Conservation (phyloP, 352 stramenopile species). For the Phytophthora sojae region DNA sequence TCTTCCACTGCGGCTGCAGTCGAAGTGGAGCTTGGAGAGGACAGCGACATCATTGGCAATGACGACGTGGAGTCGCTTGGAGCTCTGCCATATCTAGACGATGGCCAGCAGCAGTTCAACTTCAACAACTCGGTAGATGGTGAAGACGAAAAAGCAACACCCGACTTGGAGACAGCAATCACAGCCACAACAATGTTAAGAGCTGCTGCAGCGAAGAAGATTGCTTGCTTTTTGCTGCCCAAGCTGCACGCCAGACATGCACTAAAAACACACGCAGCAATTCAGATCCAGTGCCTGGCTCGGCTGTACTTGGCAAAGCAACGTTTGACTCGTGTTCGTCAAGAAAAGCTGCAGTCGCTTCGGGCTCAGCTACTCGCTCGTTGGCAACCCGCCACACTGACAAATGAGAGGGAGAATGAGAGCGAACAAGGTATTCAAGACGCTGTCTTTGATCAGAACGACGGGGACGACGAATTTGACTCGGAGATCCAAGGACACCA, state of each 20-base stretch:
- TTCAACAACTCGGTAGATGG: background rate
- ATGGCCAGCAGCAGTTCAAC: background rate
- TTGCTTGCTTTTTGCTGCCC: slow-evolving; percentile 17
- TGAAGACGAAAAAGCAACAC: background rate
- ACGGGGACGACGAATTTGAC: slow-evolving; percentile 23
- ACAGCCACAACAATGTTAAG: background rate
- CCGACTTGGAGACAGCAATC: background rate
- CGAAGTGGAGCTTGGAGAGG: background rate
- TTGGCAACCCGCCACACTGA: slow-evolving; percentile 8
- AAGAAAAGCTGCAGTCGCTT: slow-evolving; percentile 15
- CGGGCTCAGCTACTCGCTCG: slow-evolving; percentile 21
- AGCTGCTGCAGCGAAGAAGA: slow-evolving; percentile 10
- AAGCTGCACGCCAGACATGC: slow-evolving; percentile 13
- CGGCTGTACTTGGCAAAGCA: slow-evolving; percentile 24
- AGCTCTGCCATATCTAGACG: background rate
- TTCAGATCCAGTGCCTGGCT: slow-evolving; percentile 27
- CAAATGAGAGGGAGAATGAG: background rate
- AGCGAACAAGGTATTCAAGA: background rate
- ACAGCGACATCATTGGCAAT: background rate
- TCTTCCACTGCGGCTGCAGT: no score
- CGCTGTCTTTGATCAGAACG: background rate
- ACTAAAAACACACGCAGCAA: slow-evolving; percentile 3
- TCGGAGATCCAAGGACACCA: slow-evolving; percentile 1
- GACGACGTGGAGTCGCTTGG: background rate
- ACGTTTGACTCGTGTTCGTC: slow-evolving; percentile 2